phyloP scores from a whole-genome alignment of 208 protist species.

The Leishmania guyanensis region DNA sequence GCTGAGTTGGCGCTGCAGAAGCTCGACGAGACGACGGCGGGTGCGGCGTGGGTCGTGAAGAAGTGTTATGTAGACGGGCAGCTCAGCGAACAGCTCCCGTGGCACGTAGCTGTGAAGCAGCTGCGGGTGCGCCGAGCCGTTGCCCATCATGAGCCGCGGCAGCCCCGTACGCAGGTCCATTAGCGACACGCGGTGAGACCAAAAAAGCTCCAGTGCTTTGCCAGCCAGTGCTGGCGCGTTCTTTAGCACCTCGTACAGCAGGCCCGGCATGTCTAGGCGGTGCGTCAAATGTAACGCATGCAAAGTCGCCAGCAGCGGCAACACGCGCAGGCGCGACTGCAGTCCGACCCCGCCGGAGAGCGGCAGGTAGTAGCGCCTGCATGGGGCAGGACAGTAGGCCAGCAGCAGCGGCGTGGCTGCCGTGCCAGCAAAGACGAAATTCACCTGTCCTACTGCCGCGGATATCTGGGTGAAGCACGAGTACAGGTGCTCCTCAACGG shows the following conservation, averaged over 20 bases:
- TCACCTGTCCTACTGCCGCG: conserved; percentile 66
- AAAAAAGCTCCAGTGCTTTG: conserved; percentile 72
- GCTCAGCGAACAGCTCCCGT: conserved; percentile 75
- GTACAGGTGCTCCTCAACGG: conserved; percentile 43
- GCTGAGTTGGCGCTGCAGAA: conserved; percentile 83
- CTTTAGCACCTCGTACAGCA: conserved; percentile 85
- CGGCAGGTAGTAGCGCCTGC: conserved; percentile 71
- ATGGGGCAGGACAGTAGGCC: conserved; percentile 43
- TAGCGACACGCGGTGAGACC: conserved; percentile 48
- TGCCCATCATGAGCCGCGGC: conserved; percentile 53
- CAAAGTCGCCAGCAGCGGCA: conserved; percentile 70
- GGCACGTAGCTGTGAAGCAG: conserved; percentile 65
- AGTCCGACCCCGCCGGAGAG: conserved; percentile 62
- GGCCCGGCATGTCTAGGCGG: conserved; percentile 69
- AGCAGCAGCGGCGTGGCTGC: conserved; percentile 61
- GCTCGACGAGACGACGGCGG: conserved; percentile 74
- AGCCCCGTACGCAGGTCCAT: conserved; percentile 55
- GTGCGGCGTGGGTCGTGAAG: conserved; percentile 61
- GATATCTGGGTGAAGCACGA: conserved; percentile 64
- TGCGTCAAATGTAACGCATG: conserved; percentile 71
- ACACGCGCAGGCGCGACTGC: conserved; percentile 78
- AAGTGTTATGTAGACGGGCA: conserved; percentile 68
- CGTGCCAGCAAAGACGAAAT: conserved; percentile 72
- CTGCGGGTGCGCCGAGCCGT: conserved; percentile 37
- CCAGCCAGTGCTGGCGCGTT: conserved; percentile 74